phyloP scores from a whole-genome alignment of 352 stramenopile species.

The Phytophthora fragariae region DNA sequence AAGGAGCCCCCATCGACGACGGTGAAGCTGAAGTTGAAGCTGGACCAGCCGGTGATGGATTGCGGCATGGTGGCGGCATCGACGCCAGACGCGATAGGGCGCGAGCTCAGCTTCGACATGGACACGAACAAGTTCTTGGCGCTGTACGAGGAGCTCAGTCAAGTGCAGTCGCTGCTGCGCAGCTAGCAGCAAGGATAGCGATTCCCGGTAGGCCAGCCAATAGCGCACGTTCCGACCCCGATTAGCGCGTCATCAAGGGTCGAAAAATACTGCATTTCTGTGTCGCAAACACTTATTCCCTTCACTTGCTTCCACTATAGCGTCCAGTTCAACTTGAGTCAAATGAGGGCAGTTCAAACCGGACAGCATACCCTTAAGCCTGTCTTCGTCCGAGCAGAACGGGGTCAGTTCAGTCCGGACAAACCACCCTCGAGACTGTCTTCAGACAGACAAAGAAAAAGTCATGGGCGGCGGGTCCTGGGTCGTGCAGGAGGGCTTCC shows the following conservation, averaged over 20 bases:
- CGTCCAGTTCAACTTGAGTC: constrained; percentile 14
- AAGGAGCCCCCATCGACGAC: constrained; percentile 15
- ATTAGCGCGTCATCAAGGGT: constrained; percentile 11
- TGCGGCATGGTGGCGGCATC: constrained; percentile 21
- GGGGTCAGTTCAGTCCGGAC: no score
- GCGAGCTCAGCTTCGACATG: constrained; percentile 33
- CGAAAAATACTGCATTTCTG: constrained; percentile 21
- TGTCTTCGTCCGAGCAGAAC: neutral
- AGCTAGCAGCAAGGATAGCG: constrained; percentile 6
- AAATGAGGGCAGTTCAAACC: constrained; percentile 11
- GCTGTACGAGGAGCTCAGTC: constrained; percentile 44
- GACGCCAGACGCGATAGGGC: neutral
- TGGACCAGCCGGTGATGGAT: constrained; percentile 38
- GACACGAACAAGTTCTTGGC: constrained; percentile 43
- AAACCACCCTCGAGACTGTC: constrained; percentile 15
- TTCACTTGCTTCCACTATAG: constrained; percentile 13
- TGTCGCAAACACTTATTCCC: constrained; percentile 1
- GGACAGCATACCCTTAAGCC: constrained; percentile 19
- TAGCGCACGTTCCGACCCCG: constrained; percentile 19
- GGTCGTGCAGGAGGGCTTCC: constrained; percentile 69
- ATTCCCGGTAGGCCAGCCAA: neutral
- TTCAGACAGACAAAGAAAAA: constrained; percentile 37
- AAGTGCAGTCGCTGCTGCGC: constrained; percentile 40
- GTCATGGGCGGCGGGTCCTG: constrained; percentile 56
- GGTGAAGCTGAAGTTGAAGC: constrained; percentile 37